Base-by-base conservation (phyloP, 305 asterid species). In the Solanum chacoense region DNA sequence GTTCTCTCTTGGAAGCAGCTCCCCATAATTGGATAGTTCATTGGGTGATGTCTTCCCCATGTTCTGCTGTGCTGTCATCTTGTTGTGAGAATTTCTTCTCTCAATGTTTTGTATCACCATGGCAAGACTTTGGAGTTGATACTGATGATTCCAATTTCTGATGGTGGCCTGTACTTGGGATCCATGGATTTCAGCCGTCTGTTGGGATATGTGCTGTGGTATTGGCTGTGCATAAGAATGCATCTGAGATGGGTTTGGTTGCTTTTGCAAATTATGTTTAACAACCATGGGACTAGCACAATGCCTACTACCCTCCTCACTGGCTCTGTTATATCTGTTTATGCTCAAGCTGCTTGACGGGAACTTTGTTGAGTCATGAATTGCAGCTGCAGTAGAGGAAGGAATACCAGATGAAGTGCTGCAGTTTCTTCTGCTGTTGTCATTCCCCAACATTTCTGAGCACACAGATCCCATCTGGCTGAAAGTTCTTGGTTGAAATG, bases 401-500 rank as follows among this genome's bases (percentile, higher is more conserved):
- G 91, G 87, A 75, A 26, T 26, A 84, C 88, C 85, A 42, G 84
- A 32, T 55, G 83, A 26, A 69, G 76, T 90, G 90, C 90, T 87
- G 91, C 90, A 88, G 29, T 85, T 88, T 55, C 81, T 88, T 76
- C 72, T 87, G 55, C 86, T 67, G 16, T 91, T 29, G 42, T 86
- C 84, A 4, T 28, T 79, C 86, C 90, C 87, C 65, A 88, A 89
- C 81, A 85, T 88, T 78, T 90, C 90, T 26, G 73, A 86, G 73
- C 87, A 76, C 93, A 91, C 90, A 65, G 94, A 91, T 80, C 92
- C 92, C 91, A 90, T 91, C 89, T 88, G 59, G 90, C 80, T 34
- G 81, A 84, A 87, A 90, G 14, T 84, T 90, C 93, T 50, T 90
- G 85, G 86, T 91, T 88, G 75, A 87, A 85, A 31, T 91, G 85